Evolutionary conservation across 768 basidiomycete genomes (phyloP).

Genomic region (Coprinopsis sp.): DNA sequence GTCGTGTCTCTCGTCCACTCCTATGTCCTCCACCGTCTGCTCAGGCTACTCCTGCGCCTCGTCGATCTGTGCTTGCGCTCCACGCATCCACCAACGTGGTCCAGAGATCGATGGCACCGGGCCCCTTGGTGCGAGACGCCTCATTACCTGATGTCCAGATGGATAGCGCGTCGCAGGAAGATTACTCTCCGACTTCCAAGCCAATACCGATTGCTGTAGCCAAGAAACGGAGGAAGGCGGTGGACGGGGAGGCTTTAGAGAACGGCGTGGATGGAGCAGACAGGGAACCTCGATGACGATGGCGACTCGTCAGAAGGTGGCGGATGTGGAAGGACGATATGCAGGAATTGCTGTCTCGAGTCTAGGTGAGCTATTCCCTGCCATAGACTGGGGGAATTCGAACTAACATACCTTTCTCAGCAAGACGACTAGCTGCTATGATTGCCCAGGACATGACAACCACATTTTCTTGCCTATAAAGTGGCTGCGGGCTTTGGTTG

Average conservation of each 20-base stretch:
- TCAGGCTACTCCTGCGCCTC: slow-evolving; percentile 27
- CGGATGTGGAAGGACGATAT: slow-evolving; percentile 39
- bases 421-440: no score
- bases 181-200: not conserved
- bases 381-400: no score
- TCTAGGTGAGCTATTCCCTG: no score
- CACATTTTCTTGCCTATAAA: no score
- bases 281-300: not conserved
- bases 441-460: no score
- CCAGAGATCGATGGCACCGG: slow-evolving; percentile 1
- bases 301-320: not conserved
- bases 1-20: slow-evolving; percentile 35
- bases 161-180: slow-evolving; percentile 16
- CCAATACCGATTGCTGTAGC: not conserved
- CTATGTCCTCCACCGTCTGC: slow-evolving; percentile 28
- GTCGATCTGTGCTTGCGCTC: slow-evolving; percentile 23
- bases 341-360: slow-evolving; percentile 43
- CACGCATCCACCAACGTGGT: slow-evolving; percentile 13
- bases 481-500: no score
- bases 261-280: slow-evolving; percentile 17
- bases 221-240: slow-evolving; percentile 1
- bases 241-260: slow-evolving; percentile 14
- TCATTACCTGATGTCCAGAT: slow-evolving; percentile 21
- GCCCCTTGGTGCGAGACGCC: slow-evolving; percentile 1
- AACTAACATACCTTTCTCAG: no score